Conservation (phyloP, 352 stramenopile genomes). For the Pythium myriotylum region DNA sequence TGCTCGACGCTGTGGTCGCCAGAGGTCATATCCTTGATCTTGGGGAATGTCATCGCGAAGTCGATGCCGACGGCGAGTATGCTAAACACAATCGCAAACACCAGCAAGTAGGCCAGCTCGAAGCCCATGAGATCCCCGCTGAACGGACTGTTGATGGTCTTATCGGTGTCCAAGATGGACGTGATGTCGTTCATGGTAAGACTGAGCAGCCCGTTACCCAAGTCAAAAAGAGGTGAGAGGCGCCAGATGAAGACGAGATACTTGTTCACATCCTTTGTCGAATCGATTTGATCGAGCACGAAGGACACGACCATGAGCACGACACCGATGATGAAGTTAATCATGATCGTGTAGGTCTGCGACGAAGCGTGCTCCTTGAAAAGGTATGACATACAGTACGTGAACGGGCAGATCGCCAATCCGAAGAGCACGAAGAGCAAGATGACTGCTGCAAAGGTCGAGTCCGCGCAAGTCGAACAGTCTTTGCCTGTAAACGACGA, state of each 20-base stretch:
- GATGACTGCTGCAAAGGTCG: constrained; percentile 37
- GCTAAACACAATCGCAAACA: constrained; percentile 45
- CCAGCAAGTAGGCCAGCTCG: constrained; percentile 56
- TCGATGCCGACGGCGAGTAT: constrained; percentile 50
- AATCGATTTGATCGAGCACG: constrained; percentile 52
- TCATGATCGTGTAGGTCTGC: constrained; percentile 73
- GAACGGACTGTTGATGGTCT: constrained; percentile 53
- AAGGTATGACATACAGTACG: constrained; percentile 67
- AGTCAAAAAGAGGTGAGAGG: constrained; percentile 56
- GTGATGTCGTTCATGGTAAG: constrained; percentile 17
- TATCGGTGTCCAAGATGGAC: constrained; percentile 31
- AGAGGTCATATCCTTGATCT: constrained; percentile 33
- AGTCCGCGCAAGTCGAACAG: constrained; percentile 49
- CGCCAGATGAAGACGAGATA: constrained; percentile 74
- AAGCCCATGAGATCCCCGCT: constrained; percentile 56
- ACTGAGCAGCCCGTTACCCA: constrained; percentile 46
- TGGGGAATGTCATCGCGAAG: constrained; percentile 55
- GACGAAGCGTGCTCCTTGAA: constrained; percentile 68
- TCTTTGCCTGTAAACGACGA: constrained; percentile 15
- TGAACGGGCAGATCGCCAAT: constrained; percentile 64
- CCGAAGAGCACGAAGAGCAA: constrained; percentile 64
- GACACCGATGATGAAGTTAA: constrained; percentile 69
- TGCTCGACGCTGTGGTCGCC: constrained; percentile 23
- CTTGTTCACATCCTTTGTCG: constrained; percentile 45
- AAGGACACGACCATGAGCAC: constrained; percentile 64